Percentiles rank a stretch among this genome's conserved stretches.
Evolutionary conservation across 164 flowering plant genomes (phyloP).

Genomic region (Liriodendron chinense): DNA sequence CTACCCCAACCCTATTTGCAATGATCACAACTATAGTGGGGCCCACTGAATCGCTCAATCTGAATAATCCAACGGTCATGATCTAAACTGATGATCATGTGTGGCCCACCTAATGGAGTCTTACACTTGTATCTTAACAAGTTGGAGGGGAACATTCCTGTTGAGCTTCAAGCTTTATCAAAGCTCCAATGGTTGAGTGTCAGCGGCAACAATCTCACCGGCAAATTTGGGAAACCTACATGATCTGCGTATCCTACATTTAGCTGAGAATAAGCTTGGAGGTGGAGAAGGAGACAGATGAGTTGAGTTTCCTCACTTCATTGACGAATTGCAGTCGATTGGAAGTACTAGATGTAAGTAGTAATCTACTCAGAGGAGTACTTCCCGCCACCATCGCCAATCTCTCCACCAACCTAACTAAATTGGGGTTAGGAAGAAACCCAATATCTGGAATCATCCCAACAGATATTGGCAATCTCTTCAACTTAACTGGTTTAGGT

Average conservation of each 20-base stretch:
- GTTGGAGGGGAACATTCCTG: neutral
- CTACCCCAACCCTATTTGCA: too few relatives aligned
- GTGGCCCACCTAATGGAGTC: too few relatives aligned
- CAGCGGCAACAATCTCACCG: constrained; percentile 4
- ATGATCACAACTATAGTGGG: too few relatives aligned
- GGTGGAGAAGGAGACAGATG: constrained; percentile 6
- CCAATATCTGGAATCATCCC: constrained; percentile 40
- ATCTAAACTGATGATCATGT: too few relatives aligned
- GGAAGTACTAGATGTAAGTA: constrained; percentile 30
- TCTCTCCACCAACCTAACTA: constrained; percentile 31
- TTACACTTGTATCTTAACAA: constrained; percentile 18
- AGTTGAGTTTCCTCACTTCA: constrained; percentile 28
- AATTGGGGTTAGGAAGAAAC: constrained; percentile 31
- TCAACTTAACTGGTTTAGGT: constrained; percentile 22
- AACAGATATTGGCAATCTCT: constrained; percentile 26
- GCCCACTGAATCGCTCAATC: too few relatives aligned
- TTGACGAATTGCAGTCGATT: constrained; percentile 34
- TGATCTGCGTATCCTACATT: neutral
- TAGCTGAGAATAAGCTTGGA: too few relatives aligned
- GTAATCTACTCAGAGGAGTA: constrained; percentile 37
- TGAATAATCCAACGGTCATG: too few relatives aligned
- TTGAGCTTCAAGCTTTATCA: neutral
- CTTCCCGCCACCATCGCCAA: constrained; percentile 47
- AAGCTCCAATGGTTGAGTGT: constrained; percentile 2
- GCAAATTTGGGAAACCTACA: neutral